phyloP scores from a whole-genome alignment of 257 asterid species.

The Nicotiana otophora region DNA sequence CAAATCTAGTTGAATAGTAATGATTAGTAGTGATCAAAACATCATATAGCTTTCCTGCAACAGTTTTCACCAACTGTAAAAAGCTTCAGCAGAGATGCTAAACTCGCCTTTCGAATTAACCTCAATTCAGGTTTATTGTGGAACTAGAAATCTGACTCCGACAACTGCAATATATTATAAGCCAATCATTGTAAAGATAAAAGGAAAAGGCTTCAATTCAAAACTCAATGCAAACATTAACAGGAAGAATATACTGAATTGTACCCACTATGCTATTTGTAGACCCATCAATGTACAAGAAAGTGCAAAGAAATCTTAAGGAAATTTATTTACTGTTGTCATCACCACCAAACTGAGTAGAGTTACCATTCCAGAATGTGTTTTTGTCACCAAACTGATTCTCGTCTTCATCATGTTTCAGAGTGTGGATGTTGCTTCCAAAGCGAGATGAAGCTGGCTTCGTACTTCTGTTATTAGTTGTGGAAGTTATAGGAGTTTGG shows the following conservation, averaged over 20 bases:
- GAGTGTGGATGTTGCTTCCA: conserved; percentile 84
- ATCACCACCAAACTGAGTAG: conserved; percentile 82
- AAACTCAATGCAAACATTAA: background rate
- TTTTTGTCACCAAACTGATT: conserved; percentile 47
- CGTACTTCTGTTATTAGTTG: conserved; percentile 31
- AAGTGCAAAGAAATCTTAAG: background rate
- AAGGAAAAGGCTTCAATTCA: background rate
- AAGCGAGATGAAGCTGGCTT: conserved; percentile 34
- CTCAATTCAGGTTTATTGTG: background rate
- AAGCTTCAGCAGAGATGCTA: background rate
- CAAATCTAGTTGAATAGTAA: background rate
- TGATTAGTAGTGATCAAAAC: background rate
- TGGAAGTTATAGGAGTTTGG: conserved; percentile 20
- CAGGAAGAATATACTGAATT: background rate
- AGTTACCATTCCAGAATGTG: conserved; percentile 90
- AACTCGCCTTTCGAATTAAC: background rate
- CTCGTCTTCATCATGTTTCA: conserved; percentile 65
- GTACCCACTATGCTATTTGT: background rate
- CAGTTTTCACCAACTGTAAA: background rate
- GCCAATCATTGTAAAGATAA: background rate
- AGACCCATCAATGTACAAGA: background rate
- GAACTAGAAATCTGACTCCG: background rate
- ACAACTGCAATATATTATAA: background rate
- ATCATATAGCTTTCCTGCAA: background rate
- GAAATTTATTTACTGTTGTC: conserved; percentile 16